Evolutionary conservation across 345 rosid species (phyloP).

Genomic region (Salix suchowensis): DNA sequence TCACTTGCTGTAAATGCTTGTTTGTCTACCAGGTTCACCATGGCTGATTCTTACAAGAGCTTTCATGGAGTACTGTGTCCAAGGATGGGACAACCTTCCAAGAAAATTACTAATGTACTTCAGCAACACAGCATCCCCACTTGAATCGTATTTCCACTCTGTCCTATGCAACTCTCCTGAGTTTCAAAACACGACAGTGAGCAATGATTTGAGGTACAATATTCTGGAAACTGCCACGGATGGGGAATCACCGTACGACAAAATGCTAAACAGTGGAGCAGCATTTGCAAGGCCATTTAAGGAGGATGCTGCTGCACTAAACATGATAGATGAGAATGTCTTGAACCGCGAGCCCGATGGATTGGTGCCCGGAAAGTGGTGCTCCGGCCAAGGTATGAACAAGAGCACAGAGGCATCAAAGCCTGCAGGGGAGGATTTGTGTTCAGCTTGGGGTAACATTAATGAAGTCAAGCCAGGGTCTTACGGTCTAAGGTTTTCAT

Average conservation of each 20-base stretch:
- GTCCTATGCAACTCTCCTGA: slow-evolving; percentile 38
- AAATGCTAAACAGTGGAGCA: slow-evolving; percentile 19
- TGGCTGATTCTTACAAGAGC: slow-evolving; percentile 31
- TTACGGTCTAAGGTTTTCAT: slow-evolving; percentile 20
- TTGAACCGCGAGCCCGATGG: slow-evolving; percentile 12
- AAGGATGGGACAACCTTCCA: slow-evolving; percentile 38
- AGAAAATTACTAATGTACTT: slow-evolving; percentile 37
- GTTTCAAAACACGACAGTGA: slow-evolving; percentile 27
- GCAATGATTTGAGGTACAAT: slow-evolving; percentile 19
- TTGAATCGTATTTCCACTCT: slow-evolving; percentile 35
- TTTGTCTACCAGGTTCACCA: slow-evolving; percentile 28
- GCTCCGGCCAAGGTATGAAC: slow-evolving; percentile 1
- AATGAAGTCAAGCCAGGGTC: slow-evolving; percentile 20
- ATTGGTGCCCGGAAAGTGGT: slow-evolving; percentile 29
- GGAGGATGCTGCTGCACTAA: slow-evolving; percentile 10
- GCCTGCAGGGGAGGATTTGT: slow-evolving; percentile 4
- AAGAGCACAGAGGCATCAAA: not conserved
- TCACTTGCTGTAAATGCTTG: not conserved
- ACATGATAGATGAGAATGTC: slow-evolving; percentile 17
- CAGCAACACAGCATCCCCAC: slow-evolving; percentile 26
- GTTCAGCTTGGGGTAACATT: slow-evolving; percentile 19
- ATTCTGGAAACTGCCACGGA: not conserved
- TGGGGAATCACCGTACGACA: slow-evolving; percentile 4
- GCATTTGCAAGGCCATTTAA: slow-evolving; percentile 30
- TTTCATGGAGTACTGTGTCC: slow-evolving; percentile 29